Percentiles rank a stretch among this genome's conserved stretches.
Conservation (phyloP, 1,284 basidiomycete genomes). For the Bondarzewia mesenterica region DNA sequence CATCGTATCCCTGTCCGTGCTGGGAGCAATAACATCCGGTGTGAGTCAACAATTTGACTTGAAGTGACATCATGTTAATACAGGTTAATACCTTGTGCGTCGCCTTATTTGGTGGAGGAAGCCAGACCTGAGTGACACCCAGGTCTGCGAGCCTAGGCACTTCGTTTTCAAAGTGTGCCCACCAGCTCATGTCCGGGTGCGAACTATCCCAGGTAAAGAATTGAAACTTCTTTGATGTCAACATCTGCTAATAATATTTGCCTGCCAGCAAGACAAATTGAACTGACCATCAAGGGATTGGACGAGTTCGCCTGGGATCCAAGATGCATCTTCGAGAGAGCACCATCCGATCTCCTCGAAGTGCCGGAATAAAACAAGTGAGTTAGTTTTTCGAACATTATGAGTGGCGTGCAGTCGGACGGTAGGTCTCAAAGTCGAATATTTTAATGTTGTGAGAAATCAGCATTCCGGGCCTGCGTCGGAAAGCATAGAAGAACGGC, state of each 20-base stretch:
- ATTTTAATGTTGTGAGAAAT: not conserved
- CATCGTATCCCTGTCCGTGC: conserved; percentile 71
- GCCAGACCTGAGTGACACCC: conserved; percentile 82
- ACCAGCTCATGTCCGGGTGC: conserved; percentile 63
- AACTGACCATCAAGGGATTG: conserved; percentile 13
- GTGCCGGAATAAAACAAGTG: not conserved
- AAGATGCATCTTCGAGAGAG: conserved; percentile 12
- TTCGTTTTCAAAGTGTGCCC: conserved; percentile 74
- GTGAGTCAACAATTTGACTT: not conserved
- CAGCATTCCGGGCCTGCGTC: not conserved
- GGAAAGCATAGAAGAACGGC: not conserved
- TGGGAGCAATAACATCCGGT: conserved; percentile 19
- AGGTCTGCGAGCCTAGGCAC: conserved; percentile 62
- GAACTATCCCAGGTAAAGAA: conserved; percentile 77
- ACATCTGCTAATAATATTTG: not conserved
- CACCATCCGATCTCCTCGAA: not conserved
- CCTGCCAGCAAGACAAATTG: not conserved
- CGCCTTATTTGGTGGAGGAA: conserved; percentile 72
- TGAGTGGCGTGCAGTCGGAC: not conserved
- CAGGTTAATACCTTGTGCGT: conserved; percentile 39
- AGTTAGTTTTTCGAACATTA: not conserved
- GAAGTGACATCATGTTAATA: conserved; percentile 9
- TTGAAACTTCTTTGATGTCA: conserved; percentile 47
- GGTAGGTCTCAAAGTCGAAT: not conserved
- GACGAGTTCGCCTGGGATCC: conserved; percentile 10